phyloP scores from a whole-genome alignment of 1,139 yeast genomes.

The Meyerozyma guilliermondii region DNA sequence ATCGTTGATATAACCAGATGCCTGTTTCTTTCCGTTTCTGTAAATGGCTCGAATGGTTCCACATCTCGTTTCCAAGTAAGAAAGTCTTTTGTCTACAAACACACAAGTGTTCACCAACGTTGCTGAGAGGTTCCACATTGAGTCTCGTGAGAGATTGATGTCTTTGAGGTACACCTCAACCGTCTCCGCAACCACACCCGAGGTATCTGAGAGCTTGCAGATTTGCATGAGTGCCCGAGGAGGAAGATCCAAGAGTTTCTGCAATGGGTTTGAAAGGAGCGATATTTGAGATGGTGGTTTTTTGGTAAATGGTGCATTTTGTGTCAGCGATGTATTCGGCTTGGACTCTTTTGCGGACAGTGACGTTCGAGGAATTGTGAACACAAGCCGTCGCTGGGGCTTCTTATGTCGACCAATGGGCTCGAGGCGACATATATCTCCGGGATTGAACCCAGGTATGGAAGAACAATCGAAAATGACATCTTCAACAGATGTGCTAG shows the following conservation, averaged over 20 bases:
- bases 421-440: constrained; percentile 68
- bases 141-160: constrained; percentile 78
- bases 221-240: constrained; percentile 60
- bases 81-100: constrained; percentile 59
- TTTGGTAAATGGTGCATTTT: constrained; percentile 2
- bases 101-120: constrained; percentile 59
- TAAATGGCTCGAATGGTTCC: constrained; percentile 66
- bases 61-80: constrained; percentile 54
- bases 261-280: constrained; percentile 58
- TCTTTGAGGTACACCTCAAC: constrained; percentile 82
- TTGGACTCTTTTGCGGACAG: constrained; percentile 39
- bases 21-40: constrained; percentile 61
- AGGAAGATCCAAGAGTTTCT: constrained; percentile 58
- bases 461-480: constrained; percentile 57
- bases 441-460: constrained; percentile 54
- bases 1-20: constrained; percentile 63
- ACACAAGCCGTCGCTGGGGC: constrained; percentile 29
- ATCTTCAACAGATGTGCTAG: constrained; percentile 51
- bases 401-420: constrained; percentile 13
- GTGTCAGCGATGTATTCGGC: constrained; percentile 15
- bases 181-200: constrained; percentile 65
- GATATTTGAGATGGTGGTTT: constrained; percentile 41
- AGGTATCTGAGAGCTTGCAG: constrained; percentile 30
- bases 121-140: constrained; percentile 85
- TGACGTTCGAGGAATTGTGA: constrained; percentile 25